phyloP scores from a whole-genome alignment of 345 rosid genomes.

The Alliaria petiolata region DNA sequence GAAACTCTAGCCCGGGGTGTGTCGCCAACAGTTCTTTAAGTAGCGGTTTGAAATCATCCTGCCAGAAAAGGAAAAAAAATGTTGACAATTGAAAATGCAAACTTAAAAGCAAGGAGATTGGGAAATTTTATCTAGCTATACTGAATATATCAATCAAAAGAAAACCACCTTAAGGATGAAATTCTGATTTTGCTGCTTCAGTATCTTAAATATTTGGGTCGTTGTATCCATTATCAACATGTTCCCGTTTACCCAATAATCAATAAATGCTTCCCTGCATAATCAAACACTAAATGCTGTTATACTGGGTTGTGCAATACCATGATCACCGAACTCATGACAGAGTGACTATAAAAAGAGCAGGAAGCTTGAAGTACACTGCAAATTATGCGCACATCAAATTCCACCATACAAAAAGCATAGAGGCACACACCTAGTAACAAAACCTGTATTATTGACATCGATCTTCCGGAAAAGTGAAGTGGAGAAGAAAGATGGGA shows the following conservation, averaged over 20 bases:
- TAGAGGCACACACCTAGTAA: conserved; percentile 58
- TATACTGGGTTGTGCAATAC: neutral
- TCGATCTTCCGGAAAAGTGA: conserved; percentile 75
- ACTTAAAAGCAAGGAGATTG: neutral
- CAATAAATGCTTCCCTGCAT: conserved; percentile 76
- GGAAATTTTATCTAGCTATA: neutral
- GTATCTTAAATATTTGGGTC: conserved; percentile 65
- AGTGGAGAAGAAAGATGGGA: conserved; percentile 81
- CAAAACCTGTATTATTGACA: conserved; percentile 48
- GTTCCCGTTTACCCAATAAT: conserved; percentile 73
- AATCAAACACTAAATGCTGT: neutral
- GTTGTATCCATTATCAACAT: conserved; percentile 77
- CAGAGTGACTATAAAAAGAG: neutral
- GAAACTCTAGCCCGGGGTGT: conserved; percentile 96
- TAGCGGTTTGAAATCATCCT: conserved; percentile 92
- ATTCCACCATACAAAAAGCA: neutral
- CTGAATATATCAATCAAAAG: neutral
- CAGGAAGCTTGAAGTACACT: neutral
- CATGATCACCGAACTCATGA: neutral
- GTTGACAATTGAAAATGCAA: neutral
- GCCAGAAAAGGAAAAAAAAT: neutral
- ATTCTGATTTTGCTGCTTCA: conserved; percentile 68
- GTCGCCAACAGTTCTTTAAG: conserved; percentile 89
- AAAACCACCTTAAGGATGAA: conserved; percentile 64
- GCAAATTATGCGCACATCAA: neutral